Evolutionary conservation across 2,329 filamentous ascomycete genomes (phyloP).

Genomic region (Lachnellula suecica): DNA sequence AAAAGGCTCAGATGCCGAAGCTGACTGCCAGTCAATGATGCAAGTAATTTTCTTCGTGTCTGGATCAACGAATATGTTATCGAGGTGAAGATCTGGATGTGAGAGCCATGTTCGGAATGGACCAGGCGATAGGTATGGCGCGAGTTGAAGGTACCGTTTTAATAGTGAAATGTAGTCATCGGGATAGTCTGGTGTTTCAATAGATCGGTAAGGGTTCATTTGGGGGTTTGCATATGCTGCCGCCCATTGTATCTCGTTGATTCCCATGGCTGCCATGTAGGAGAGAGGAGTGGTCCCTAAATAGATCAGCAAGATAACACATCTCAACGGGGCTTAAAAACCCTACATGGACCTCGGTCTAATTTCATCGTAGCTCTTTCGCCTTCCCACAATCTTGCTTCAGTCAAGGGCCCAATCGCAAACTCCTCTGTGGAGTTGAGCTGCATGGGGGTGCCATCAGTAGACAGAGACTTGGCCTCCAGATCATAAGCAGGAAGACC

Average conservation of each 20-base stretch:
- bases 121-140: constrained; percentile 13
- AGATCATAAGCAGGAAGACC: constrained; percentile 12
- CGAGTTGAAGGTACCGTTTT: constrained; percentile 16
- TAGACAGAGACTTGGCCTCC: constrained; percentile 9
- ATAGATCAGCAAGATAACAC: constrained; percentile 8
- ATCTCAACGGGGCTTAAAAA: constrained; percentile 6
- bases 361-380: constrained; percentile 20
- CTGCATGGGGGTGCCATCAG: background rate
- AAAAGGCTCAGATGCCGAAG: constrained; percentile 12
- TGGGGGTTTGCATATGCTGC: constrained; percentile 10
- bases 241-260: constrained; percentile 20
- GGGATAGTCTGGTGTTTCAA: constrained; percentile 13
- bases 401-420: constrained; percentile 17
- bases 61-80: constrained; percentile 41
- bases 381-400: constrained; percentile 18
- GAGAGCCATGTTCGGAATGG: constrained; percentile 28
- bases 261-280: constrained; percentile 17
- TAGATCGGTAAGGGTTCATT: constrained; percentile 9
- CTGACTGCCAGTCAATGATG: constrained; percentile 42
- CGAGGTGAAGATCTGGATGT: constrained; percentile 41
- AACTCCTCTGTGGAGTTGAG: constrained; percentile 10
- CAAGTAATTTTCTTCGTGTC: constrained; percentile 36
- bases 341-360: constrained; percentile 22
- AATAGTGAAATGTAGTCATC: constrained; percentile 21
- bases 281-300: constrained; percentile 14